These are phyloP conservation scores for Penicillium decumbens DNA, from an alignment of 2,329 filamentous ascomycete genomes.

Conservation along the genomic window DNA sequence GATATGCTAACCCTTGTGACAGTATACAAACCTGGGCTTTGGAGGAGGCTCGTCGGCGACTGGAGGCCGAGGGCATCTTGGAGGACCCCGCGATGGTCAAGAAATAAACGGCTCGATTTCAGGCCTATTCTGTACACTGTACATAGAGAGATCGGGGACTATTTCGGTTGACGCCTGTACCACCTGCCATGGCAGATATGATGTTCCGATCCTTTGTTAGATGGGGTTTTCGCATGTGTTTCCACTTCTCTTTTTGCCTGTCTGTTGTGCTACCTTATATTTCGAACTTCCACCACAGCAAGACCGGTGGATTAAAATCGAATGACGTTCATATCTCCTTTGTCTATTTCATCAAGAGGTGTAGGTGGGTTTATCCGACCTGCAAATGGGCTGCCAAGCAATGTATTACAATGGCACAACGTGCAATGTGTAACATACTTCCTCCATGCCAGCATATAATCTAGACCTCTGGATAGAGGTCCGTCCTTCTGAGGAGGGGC, in stretches of 20 bases:
- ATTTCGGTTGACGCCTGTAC: conserved; percentile 29
- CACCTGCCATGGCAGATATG: conserved; percentile 29
- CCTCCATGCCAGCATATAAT: background rate
- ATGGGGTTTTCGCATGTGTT: conserved; percentile 32
- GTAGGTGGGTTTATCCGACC: background rate
- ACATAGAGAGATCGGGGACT: conserved; percentile 39
- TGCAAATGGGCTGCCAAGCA: background rate
- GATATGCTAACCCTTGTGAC: conserved; percentile 21
- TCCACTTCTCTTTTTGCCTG: conserved; percentile 23
- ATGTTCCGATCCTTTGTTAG: conserved; percentile 33
- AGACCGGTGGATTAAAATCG: conserved; percentile 18
- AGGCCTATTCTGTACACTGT: conserved; percentile 37
- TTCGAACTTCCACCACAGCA: conserved; percentile 16
- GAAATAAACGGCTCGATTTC: conserved; percentile 37
- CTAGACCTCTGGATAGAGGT: conserved; percentile 47
- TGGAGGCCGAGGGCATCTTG: conserved; percentile 93
- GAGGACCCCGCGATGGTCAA: conserved; percentile 64
- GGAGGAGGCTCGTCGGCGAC: conserved; percentile 88
- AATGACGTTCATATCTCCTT: conserved; percentile 3
- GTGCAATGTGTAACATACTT: background rate
- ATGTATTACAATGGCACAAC: background rate
- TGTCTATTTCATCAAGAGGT: background rate
- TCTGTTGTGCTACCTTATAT: conserved; percentile 23
- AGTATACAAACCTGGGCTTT: conserved; percentile 99
- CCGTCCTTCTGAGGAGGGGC: conserved; percentile 54